Conservation (phyloP, 768 basidiomycete genomes). For the Amanita rubescens region DNA sequence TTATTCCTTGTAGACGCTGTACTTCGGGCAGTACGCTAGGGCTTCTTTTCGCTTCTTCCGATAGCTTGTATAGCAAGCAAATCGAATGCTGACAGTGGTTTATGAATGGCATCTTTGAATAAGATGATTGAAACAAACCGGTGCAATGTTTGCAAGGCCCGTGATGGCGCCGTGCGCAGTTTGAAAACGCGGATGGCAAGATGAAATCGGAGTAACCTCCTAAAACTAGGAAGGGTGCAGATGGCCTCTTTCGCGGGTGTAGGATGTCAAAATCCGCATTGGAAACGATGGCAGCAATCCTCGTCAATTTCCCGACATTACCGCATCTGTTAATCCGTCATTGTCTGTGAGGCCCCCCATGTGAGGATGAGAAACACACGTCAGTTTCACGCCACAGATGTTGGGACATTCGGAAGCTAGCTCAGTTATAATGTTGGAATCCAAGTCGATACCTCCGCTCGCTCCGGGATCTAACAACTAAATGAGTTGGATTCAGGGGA, state of each 20-base stretch:
- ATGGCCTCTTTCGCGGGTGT: constrained; percentile 61
- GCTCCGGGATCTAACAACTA: constrained; percentile 66
- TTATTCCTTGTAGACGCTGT: constrained; percentile 69
- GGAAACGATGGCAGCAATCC: constrained; percentile 67
- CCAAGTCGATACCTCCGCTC: constrained; percentile 83
- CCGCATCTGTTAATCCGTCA: constrained; percentile 52
- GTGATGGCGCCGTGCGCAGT: constrained; percentile 87
- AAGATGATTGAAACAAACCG: constrained; percentile 35
- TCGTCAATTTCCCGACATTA: constrained; percentile 85
- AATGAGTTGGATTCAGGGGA: constrained; percentile 10
- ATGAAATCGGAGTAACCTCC: constrained; percentile 86
- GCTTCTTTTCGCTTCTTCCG: constrained; percentile 47
- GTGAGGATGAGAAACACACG: constrained; percentile 38
- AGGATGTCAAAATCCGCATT: constrained; percentile 43
- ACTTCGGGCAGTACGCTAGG: constrained; percentile 57
- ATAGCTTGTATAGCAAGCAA: constrained; percentile 54
- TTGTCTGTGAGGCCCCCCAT: constrained; percentile 2
- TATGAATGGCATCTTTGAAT: background rate
- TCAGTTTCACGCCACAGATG: constrained; percentile 82
- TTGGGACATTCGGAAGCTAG: constrained; percentile 73
- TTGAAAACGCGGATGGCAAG: constrained; percentile 60
- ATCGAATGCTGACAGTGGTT: constrained; percentile 41
- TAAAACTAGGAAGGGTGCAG: constrained; percentile 73
- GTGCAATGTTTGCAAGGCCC: constrained; percentile 79
- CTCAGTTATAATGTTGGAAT: constrained; percentile 80